Evolutionary conservation across 805 yeast species (phyloP), one percentile per base, ranked within the genome.

Genomic region (Yamadazyma nakazawae): DNA sequence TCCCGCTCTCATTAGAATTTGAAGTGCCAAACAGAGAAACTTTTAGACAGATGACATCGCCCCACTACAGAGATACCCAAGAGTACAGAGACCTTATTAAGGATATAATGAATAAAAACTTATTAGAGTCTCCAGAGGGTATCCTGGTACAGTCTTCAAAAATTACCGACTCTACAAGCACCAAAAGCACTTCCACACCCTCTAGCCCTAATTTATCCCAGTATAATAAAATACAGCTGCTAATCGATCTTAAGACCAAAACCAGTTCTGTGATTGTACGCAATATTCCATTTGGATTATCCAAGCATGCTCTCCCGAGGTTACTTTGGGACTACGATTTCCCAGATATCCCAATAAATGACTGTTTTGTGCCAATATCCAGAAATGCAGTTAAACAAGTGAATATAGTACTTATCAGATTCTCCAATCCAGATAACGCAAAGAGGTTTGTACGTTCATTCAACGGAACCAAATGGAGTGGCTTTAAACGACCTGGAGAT

Each of bases 271-370:
- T 67, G 61, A 65, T 52, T 2, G 72, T 79, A 2, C 61, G 65
- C 35, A 78, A 80, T 49, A 57, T 79, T 2, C 85, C 85, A 0
- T 59, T 66, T 31, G 73, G 71, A 4, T 52, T 78, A 17, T 61
- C 67, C 0, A 59, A 58, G n/a, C 55, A 54, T 1, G 69, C 75
- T 3, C 47, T 81, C 1, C 62, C 64, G 2, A 55, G 62, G 28
- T 49, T 70, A 9, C 60, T 80, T 0, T 80, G 84, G 82, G 75
- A 77, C 46, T 78, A 76, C 50, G 72, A 72, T 5, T 62, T 80
- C 40, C 72, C 68, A 5, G 35, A 47, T 35, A 13, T 45, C 9
- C 50, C 50, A 2, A 52, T 66, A 10, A 9, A 18, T 10, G 35
- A 48, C 10, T 50, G 50, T 19, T 48, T 52, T 18, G 55, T 58